Conservation (phyloP, 441 rosid species). For the Eruca vesicaria region DNA sequence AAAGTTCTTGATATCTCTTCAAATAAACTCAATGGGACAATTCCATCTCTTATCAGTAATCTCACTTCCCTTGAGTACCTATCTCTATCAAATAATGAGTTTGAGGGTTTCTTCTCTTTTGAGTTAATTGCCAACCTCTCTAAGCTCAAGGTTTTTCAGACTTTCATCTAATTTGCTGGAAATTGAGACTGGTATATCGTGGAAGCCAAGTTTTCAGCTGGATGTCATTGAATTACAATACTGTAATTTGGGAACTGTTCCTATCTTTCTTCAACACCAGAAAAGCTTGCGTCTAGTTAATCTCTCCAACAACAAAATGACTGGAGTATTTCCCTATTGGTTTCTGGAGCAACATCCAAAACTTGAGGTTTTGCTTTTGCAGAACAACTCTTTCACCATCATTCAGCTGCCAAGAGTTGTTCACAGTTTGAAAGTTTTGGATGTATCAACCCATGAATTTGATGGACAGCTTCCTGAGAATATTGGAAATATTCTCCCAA, state of each 20-base stretch:
- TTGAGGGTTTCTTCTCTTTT: slow-evolving; percentile 17
- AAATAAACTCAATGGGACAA: neutral
- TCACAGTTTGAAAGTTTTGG: neutral
- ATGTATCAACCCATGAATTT: neutral
- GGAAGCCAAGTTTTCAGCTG: slow-evolving; percentile 3
- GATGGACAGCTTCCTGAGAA: too few species aligned
- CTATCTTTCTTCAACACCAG: slow-evolving; percentile 8
- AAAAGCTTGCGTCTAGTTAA: neutral
- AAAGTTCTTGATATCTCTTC: slow-evolving; percentile 14
- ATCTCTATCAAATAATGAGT: slow-evolving; percentile 6
- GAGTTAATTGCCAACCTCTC: slow-evolving; percentile 2
- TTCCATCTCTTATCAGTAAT: neutral
- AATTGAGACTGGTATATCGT: neutral
- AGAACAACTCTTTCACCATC: slow-evolving; percentile 1
- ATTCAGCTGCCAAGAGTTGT: neutral
- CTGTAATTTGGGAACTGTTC: neutral
- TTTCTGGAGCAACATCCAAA: neutral
- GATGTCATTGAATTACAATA: neutral
- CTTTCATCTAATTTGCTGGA: neutral
- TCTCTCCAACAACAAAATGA: slow-evolving; percentile 25
- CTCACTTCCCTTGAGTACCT: neutral
- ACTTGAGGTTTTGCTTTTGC: neutral
- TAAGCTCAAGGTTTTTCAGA: slow-evolving; percentile 21
- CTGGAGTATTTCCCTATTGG: slow-evolving; percentile 4
- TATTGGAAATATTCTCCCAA: too few species aligned